A percentile compares a stretch with the other conserved stretches of the same genome.
Evolutionary conservation across 78 protist genomes (phyloP).

Genomic region (Polysphondylium violaceum): DNA sequence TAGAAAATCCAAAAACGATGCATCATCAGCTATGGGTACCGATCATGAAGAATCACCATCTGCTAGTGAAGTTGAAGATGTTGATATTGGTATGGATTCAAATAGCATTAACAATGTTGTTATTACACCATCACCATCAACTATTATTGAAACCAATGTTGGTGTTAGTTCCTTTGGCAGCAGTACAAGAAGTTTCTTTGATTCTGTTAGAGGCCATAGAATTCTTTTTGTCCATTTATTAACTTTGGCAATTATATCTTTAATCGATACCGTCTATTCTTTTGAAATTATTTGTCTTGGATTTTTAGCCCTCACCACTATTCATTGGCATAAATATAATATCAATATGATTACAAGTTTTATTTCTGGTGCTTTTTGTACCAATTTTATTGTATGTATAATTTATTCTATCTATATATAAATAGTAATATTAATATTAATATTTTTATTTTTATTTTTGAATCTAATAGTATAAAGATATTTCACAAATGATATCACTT

Average conservation of each 20-base stretch:
- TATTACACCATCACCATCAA: not conserved
- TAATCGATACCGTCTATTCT: conserved; percentile 18
- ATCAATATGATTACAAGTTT: conserved; percentile 57
- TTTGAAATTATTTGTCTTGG: conserved; percentile 33
- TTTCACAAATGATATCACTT: conserved; percentile 1
- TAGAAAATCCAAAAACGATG: not conserved
- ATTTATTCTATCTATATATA: not conserved
- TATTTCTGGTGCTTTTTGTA: conserved; percentile 53
- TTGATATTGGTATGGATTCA: not conserved
- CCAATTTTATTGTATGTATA: conserved; percentile 60
- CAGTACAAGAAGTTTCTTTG: not conserved
- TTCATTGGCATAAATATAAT: not conserved
- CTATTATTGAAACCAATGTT: not conserved
- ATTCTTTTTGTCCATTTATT: conserved; percentile 35
- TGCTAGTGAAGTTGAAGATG: conserved; percentile 8
- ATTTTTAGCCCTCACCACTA: conserved; percentile 29
- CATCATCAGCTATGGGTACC: too few species aligned
- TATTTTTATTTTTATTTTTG: not conserved
- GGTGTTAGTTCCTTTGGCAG: not conserved
- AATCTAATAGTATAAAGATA: conserved; percentile 48
- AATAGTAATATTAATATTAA: not conserved
- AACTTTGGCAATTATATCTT: conserved; percentile 14
- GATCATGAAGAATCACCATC: not conserved
- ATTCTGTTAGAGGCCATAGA: conserved; percentile 27
- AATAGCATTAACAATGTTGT: not conserved